phyloP scores from a whole-genome alignment of 345 rosid species.

The Pistacia vera region DNA sequence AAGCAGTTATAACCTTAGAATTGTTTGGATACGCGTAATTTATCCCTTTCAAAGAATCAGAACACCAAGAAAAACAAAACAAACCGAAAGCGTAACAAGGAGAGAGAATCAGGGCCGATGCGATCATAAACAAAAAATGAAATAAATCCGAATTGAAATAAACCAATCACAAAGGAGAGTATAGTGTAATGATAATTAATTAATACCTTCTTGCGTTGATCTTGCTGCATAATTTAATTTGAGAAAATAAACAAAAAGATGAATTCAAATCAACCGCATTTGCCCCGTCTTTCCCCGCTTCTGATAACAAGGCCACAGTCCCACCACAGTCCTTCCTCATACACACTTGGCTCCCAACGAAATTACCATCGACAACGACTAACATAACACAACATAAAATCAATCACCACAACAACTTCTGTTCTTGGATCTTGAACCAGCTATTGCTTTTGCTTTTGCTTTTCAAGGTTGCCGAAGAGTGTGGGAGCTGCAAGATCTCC shows the following conservation, averaged over 20 bases:
- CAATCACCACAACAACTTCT: slow-evolving; percentile 20
- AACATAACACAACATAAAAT: slow-evolving; percentile 31
- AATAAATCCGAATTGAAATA: slow-evolving; percentile 16
- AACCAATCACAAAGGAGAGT: neutral
- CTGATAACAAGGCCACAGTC: slow-evolving; percentile 59
- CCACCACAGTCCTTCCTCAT: slow-evolving; percentile 52
- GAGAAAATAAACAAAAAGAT: neutral
- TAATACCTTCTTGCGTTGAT: slow-evolving; percentile 78
- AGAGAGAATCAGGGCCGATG: slow-evolving; percentile 12
- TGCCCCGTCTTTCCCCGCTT: slow-evolving; percentile 76
- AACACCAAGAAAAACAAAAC: neutral
- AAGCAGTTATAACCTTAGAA: neutral
- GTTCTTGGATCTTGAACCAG: slow-evolving; percentile 11
- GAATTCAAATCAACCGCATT: slow-evolving; percentile 64
- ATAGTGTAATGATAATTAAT: slow-evolving; percentile 2
- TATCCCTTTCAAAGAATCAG: slow-evolving; percentile 4
- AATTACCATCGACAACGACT: slow-evolving; percentile 10
- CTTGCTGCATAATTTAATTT: slow-evolving; percentile 62
- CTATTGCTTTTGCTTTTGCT: neutral
- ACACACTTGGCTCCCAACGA: slow-evolving; percentile 23
- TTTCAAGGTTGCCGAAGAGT: slow-evolving; percentile 6
- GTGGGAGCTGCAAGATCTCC: slow-evolving; percentile 46
- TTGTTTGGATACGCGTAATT: neutral
- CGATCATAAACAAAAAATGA: neutral
- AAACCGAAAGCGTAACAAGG: neutral